Percentiles rank a stretch among this genome's conserved stretches.
These are phyloP conservation scores for Hevea brasiliensis DNA, from an alignment of 345 rosid genomes.

Conservation along the genomic window DNA sequence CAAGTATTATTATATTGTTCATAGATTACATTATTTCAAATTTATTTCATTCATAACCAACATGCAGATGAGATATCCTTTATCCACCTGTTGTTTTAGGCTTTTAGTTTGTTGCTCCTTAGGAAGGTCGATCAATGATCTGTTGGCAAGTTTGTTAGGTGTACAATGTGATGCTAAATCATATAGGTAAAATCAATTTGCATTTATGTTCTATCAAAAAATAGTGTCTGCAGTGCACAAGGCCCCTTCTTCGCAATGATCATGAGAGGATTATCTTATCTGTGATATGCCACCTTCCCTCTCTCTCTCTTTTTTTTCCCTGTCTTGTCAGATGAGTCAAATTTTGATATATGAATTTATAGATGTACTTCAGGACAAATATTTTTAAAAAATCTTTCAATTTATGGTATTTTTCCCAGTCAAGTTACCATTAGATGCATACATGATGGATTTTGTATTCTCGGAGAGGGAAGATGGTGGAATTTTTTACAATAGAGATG, in stretches of 20 bases:
- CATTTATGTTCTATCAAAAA: background rate
- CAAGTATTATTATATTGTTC: background rate
- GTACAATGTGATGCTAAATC: background rate
- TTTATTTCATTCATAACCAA: too few species aligned
- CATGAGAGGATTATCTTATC: background rate
- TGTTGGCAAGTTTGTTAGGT: too few species aligned
- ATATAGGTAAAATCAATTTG: background rate
- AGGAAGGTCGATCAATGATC: background rate
- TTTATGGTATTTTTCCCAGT: constrained; percentile 50
- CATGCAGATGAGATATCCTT: too few species aligned
- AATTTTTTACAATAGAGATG: constrained; percentile 65
- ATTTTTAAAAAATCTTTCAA: background rate
- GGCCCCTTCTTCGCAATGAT: too few species aligned
- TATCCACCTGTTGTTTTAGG: too few species aligned
- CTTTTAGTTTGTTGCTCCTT: too few species aligned
- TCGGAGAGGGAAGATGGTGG: constrained; percentile 92
- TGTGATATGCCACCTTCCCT: background rate
- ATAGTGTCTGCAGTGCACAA: too few species aligned
- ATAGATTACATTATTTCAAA: background rate
- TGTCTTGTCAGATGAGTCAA: background rate
- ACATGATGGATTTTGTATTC: constrained; percentile 95
- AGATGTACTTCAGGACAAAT: background rate
- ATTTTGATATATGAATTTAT: background rate
- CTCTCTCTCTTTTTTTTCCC: background rate
- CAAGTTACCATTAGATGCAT: constrained; percentile 86